Conservation (phyloP, 2,329 filamentous ascomycete species). For the Botryotinia globosa region DNA sequence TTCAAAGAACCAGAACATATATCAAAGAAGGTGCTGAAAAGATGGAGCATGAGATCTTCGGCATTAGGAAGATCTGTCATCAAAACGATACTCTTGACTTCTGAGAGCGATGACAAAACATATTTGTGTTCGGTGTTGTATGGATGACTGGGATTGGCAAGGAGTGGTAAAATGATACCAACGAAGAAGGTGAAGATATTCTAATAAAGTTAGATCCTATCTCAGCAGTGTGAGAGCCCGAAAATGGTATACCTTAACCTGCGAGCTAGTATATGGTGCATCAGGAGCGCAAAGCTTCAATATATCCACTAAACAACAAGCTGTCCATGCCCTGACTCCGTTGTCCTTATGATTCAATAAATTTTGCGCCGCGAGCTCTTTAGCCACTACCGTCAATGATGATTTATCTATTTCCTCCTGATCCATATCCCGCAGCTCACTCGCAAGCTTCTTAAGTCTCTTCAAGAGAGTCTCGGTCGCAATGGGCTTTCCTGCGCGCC, state of each 20-base stretch:
- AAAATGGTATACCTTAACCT: constrained; percentile 70
- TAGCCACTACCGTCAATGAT: constrained; percentile 80
- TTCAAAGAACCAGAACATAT: constrained; percentile 78
- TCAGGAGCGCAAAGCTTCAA: constrained; percentile 89
- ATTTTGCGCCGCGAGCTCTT: constrained; percentile 78
- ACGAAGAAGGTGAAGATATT: constrained; percentile 93
- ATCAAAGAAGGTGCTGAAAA: constrained; percentile 91
- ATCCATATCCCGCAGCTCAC: constrained; percentile 81
- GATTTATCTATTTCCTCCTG: constrained; percentile 81
- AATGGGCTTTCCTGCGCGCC: constrained; percentile 89
- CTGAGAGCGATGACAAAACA: constrained; percentile 81
- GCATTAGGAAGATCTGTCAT: constrained; percentile 83
- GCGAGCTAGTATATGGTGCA: constrained; percentile 85
- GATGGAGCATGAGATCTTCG: constrained; percentile 71
- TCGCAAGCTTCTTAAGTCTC: constrained; percentile 75
- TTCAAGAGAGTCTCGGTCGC: constrained; percentile 76
- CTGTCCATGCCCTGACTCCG: constrained; percentile 84
- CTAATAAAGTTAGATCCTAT: constrained; percentile 44
- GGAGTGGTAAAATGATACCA: constrained; percentile 74
- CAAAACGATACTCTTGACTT: constrained; percentile 91
- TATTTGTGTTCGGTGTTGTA: constrained; percentile 95
- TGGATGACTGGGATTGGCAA: constrained; percentile 81
- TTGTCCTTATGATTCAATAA: constrained; percentile 88
- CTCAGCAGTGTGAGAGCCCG: not conserved
- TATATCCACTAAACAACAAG: constrained; percentile 89